Percentiles rank a stretch among this genome's conserved stretches.
Conservation (phyloP, 768 basidiomycete genomes). For the Hygrophorus russula region DNA sequence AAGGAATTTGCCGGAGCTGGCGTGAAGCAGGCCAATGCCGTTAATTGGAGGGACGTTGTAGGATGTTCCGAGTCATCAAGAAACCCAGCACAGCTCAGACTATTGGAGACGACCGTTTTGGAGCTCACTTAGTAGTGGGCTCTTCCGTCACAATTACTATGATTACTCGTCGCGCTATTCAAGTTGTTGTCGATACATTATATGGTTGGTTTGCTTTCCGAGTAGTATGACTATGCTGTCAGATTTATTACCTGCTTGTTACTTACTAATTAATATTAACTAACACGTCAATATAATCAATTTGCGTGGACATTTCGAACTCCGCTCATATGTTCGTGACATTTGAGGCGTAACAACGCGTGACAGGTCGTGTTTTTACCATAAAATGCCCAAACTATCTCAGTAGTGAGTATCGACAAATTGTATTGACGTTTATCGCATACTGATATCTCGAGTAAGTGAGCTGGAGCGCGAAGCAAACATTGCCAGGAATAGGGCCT, state of each 20-base stretch:
- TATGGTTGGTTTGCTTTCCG: no score
- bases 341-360: not conserved
- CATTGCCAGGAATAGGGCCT: constrained; percentile 68
- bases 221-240: not conserved
- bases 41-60: constrained; percentile 73
- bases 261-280: no score
- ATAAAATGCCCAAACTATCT: not conserved
- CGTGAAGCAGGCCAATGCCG: constrained; percentile 74
- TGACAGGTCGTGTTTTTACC: not conserved
- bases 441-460: constrained; percentile 12
- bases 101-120: constrained; percentile 69
- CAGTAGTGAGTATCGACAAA: not conserved
- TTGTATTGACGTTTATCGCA: no score
- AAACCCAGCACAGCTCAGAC: constrained; percentile 61
- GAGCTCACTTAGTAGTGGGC: constrained; percentile 58
- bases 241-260: no score
- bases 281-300: no score
- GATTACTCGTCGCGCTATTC: not conserved
- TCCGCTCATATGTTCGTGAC: not conserved
- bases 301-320: no score
- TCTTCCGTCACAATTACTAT: no score
- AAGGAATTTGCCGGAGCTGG: constrained; percentile 65
- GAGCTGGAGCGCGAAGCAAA: constrained; percentile 73
- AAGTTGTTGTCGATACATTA: not conserved
- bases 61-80: constrained; percentile 77